Percentiles rank a stretch among this genome's conserved stretches.
Evolutionary conservation across 495 filamentous ascomycete genomes (phyloP).

Genomic region (Aspergillus nanangensis): DNA sequence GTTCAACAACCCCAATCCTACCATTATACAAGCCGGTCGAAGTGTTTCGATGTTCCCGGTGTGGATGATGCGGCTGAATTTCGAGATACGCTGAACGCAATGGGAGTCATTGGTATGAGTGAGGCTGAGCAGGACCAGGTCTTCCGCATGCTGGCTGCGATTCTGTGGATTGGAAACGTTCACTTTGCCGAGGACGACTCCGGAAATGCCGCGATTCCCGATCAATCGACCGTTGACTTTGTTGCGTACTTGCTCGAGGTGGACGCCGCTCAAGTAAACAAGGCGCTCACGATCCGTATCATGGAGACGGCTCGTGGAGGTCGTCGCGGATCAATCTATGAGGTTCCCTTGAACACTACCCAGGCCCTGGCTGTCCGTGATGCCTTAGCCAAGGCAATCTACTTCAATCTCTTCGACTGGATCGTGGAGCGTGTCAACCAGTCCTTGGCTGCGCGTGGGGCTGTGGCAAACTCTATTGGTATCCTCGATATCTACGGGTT

Average conservation of each 20-base stretch:
- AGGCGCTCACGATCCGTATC: slow-evolving; percentile 84
- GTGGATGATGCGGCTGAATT: slow-evolving; percentile 93
- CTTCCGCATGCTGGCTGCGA: slow-evolving; percentile 90
- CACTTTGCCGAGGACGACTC: slow-evolving; percentile 82
- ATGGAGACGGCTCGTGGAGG: slow-evolving; percentile 85
- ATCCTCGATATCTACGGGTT: slow-evolving; percentile 99
- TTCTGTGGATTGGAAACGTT: slow-evolving; percentile 94
- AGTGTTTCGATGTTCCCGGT: slow-evolving; percentile 88
- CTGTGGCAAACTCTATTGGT: slow-evolving; percentile 79
- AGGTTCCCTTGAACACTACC: slow-evolving; percentile 83
- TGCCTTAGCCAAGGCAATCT: slow-evolving; percentile 90
- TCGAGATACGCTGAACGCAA: slow-evolving; percentile 84
- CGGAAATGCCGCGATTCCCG: slow-evolving; percentile 79
- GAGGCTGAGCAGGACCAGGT: slow-evolving; percentile 93
- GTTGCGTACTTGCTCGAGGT: slow-evolving; percentile 92
- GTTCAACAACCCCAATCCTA: slow-evolving; percentile 91
- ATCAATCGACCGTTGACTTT: slow-evolving; percentile 89
- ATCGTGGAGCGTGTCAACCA: slow-evolving; percentile 91
- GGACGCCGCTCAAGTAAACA: slow-evolving; percentile 71
- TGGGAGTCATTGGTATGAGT: slow-evolving; percentile 86
- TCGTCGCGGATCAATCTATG: slow-evolving; percentile 76
- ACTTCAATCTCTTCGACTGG: slow-evolving; percentile 98
- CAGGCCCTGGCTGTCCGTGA: slow-evolving; percentile 94
- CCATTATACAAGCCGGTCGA: slow-evolving; percentile 89
- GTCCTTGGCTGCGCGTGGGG: slow-evolving; percentile 75